Conservation (phyloP, 306 rosid species). For the Alnus glutinosa region DNA sequence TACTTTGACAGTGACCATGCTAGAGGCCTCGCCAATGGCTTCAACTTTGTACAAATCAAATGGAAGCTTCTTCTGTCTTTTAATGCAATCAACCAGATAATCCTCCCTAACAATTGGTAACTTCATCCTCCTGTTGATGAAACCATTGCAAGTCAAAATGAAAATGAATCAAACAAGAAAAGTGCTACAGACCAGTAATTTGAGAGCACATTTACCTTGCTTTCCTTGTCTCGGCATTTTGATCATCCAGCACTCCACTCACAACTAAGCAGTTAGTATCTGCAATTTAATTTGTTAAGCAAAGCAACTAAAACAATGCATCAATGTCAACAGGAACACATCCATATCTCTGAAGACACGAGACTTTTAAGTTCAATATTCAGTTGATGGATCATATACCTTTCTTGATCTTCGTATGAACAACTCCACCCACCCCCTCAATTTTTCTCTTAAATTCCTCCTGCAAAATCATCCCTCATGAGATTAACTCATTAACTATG, state of each 20-base stretch:
- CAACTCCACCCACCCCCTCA: slow-evolving; percentile 57
- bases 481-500: slow-evolving; percentile 28
- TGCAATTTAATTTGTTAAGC: slow-evolving; percentile 44
- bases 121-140: slow-evolving; percentile 77
- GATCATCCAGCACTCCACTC: slow-evolving; percentile 55
- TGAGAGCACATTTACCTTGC: slow-evolving; percentile 59
- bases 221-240: slow-evolving; percentile 71
- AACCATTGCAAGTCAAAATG: slow-evolving; percentile 25
- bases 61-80: slow-evolving; percentile 75
- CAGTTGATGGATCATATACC: slow-evolving; percentile 43
- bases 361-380: slow-evolving; percentile 17
- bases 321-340: slow-evolving; percentile 4
- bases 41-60: slow-evolving; percentile 77
- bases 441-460: slow-evolving; percentile 71
- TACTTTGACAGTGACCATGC: slow-evolving; percentile 92
- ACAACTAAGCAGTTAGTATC: slow-evolving; percentile 90
- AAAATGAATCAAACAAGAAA: slow-evolving; percentile 21
- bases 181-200: slow-evolving; percentile 26
- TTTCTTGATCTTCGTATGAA: slow-evolving; percentile 87
- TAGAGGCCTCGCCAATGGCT: slow-evolving; percentile 63
- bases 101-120: slow-evolving; percentile 84
- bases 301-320: slow-evolving; percentile 5
- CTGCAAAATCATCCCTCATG: slow-evolving; percentile 49
- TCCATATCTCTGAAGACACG: slow-evolving; percentile 12
- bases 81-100: slow-evolving; percentile 80